Base-by-base conservation (phyloP, 1,139 yeast genomes). In the Kurtzmaniella natalensis region DNA sequence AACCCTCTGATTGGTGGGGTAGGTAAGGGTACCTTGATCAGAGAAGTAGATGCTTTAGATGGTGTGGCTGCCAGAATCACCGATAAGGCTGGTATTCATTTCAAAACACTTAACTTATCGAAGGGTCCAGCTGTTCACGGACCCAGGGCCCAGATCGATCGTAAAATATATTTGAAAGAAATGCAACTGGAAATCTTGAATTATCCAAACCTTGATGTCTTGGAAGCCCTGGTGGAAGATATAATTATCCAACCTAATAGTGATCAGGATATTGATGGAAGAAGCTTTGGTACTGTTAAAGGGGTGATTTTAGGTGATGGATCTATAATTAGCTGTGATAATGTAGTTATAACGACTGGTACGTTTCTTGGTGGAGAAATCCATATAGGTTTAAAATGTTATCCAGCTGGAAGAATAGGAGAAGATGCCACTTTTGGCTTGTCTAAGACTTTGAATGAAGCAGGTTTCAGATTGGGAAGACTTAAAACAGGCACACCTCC, bases 51-150 rank as follows among this genome's bases (percentile, higher is more conserved):
- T 62, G 97, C 99, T 0, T 63, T 94, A 35, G 99, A 89, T 55
- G 99, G 99, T 3, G 84, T 92, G 0, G 79, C 94, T 5, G 80
- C 92, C 0, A 66, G 76, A 39, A 76, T 92, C 13, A 89, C 94
- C 2, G 99, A 94, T 57, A 68, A 73, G 47, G 95, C 98, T 0
- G 98, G 98, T 0, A 85, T 89, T 25, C 96, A 89, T 54, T 94
- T 82, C 58, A 87, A 86, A 53, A 79, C 88, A 39, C 65, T 94
- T 40, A 94, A 94, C 56, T 72, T 82, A 31, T 83, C 95, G 3
- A 76, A 87, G 45, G 99, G 99, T 1, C 87, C 97, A 0, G 98
- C 98, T 0, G 98, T 89, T 1, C 95, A 96, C 85, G 98, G 98
- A 0, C 97, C 97, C 5, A 62, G 99, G 39, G 96, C 96, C 1